These are phyloP conservation scores for Citrus sinensis DNA, from an alignment of 345 rosid species.

Conservation along the genomic window DVS_A1.0 CM039162.1:25633501-25634000, in stretches of 20 bases:
- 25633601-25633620: not conserved
- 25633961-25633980: not conserved
- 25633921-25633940: not conserved
- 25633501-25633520: not conserved
- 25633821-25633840: not conserved
- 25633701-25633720: conserved; percentile 5
- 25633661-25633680: not conserved
- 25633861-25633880: not conserved
- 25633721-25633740: not conserved
- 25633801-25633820: not conserved
- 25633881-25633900: not conserved
- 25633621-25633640: conserved; percentile 16
- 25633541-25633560: conserved; percentile 15
- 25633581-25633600: not conserved
- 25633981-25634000: not conserved
- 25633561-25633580: not conserved
- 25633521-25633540: conserved; percentile 3
- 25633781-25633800: not conserved
- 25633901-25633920: not conserved
- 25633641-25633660: not conserved
- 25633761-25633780: conserved; percentile 5
- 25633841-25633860: not conserved
- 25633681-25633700: not conserved
- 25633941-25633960: not conserved
- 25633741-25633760: not conserved